phyloP scores from a whole-genome alignment of 2,329 filamentous ascomycete species.

The Diplodia mutila region DNA sequence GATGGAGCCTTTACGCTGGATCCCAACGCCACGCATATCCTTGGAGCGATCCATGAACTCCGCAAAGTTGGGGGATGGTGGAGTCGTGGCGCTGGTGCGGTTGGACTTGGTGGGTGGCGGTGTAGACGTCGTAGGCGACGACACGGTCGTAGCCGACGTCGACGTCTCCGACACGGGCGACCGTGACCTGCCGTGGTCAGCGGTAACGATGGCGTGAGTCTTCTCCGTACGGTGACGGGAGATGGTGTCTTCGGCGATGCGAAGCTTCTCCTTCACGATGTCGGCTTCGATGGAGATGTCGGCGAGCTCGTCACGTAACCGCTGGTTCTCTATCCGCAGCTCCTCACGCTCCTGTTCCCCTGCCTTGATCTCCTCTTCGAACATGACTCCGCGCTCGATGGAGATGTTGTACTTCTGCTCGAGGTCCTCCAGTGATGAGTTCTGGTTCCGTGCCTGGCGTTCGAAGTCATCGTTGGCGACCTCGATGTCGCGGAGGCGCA shows the following conservation, averaged over 20 bases:
- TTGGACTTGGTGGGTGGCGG: conserved; percentile 74
- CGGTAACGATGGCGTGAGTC: conserved; percentile 53
- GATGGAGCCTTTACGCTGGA: conserved; percentile 50
- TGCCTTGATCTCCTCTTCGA: conserved; percentile 91
- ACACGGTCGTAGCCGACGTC: conserved; percentile 78
- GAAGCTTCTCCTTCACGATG: conserved; percentile 91
- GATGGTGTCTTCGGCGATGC: conserved; percentile 63
- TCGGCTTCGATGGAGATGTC: conserved; percentile 95
- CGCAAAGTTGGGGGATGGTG: conserved; percentile 91
- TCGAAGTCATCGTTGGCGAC: conserved; percentile 99
- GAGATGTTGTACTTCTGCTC: conserved; percentile 96
- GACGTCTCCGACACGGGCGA: conserved; percentile 77
- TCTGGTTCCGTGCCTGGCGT: conserved; percentile 91
- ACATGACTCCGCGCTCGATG: conserved; percentile 87
- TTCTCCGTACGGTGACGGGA: conserved; percentile 56
- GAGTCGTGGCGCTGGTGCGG: conserved; percentile 60
- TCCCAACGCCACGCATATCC: conserved; percentile 44
- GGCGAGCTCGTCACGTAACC: conserved; percentile 85
- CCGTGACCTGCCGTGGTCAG: conserved; percentile 56
- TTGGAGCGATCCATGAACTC: conserved; percentile 70
- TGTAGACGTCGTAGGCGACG: conserved; percentile 71
- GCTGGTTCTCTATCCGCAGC: conserved; percentile 87
- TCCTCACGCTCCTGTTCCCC: conserved; percentile 90
- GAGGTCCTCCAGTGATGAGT: conserved; percentile 92
- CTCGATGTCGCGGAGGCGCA: conserved; percentile 90